Evolutionary conservation across 306 rosid genomes (phyloP).

Genomic region (Cucurbita moschata): DNA sequence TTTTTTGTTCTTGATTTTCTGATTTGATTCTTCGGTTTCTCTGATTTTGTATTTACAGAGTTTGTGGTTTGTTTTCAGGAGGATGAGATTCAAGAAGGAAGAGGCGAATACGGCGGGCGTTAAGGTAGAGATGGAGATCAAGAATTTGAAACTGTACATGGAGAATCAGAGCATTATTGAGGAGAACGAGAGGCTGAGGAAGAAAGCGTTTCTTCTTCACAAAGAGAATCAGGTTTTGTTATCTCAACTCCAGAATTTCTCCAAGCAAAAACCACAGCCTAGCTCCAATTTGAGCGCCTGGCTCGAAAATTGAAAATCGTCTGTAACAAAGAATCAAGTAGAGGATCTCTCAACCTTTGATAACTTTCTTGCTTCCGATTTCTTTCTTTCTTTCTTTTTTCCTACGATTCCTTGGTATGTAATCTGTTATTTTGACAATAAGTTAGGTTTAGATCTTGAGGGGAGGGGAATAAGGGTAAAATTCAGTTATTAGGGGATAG

Average conservation of each 20-base stretch:
- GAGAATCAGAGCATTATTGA: constrained; percentile 54
- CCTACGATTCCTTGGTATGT: constrained; percentile 5
- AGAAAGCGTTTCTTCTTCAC: constrained; percentile 60
- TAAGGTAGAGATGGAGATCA: constrained; percentile 39
- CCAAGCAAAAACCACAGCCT: background rate
- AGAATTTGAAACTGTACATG: constrained; percentile 51
- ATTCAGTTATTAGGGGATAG: background rate
- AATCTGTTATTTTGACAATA: background rate
- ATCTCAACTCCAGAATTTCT: constrained; percentile 30
- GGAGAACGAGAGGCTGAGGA: constrained; percentile 62
- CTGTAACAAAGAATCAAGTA: background rate
- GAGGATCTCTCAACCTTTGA: background rate
- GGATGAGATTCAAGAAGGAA: constrained; percentile 30
- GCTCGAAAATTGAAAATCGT: background rate
- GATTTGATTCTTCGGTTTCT: background rate
- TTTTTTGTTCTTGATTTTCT: too few species aligned
- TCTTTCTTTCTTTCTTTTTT: background rate
- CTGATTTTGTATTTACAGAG: background rate
- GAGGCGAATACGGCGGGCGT: constrained; percentile 12
- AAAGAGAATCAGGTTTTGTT: constrained; percentile 56
- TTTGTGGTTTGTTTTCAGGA: constrained; percentile 2
- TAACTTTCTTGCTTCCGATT: background rate
- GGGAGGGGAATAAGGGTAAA: background rate
- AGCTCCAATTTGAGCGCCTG: background rate
- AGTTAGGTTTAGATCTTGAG: background rate